Conservation (phyloP, 2,329 filamentous ascomycete genomes). For the Aspergillus ochraceus region DNA sequence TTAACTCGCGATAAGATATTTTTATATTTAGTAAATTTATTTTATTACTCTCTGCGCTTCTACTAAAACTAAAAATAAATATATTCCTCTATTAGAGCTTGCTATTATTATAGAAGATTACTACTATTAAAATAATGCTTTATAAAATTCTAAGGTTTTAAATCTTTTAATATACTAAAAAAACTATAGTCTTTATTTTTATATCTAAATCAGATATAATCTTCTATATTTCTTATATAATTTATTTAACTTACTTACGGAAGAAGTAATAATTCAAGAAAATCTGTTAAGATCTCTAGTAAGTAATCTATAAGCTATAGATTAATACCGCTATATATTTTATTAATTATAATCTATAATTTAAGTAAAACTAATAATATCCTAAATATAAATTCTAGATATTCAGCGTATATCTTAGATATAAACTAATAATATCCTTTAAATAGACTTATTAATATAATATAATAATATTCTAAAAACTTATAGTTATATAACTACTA, state of each 20-base stretch:
- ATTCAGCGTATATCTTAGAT: conserved; percentile 32
- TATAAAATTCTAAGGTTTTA: conserved; percentile 40
- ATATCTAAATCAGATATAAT: conserved; percentile 9
- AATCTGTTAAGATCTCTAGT: conserved; percentile 39
- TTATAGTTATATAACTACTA: conserved; percentile 30
- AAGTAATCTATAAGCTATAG: conserved; percentile 48
- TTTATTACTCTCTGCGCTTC: conserved; percentile 4
- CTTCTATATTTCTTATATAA: conserved; percentile 7
- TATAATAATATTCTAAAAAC: conserved; percentile 15
- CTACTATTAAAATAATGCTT: conserved; percentile 49
- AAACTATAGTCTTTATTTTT: conserved; percentile 41
- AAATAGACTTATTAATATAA: conserved; percentile 20
- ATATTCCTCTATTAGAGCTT: conserved; percentile 2
- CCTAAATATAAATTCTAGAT: conserved; percentile 49
- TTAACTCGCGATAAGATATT: conserved; percentile 5
- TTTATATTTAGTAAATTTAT: conserved; percentile 2
- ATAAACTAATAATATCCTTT: conserved; percentile 35
- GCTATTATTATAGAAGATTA: conserved; percentile 33
- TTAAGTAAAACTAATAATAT: conserved; percentile 57
- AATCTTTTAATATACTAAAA: conserved; percentile 37
- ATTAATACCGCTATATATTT: conserved; percentile 36
- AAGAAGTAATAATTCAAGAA: conserved; percentile 50
- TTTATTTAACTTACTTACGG: conserved; percentile 30
- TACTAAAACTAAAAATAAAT: neutral
- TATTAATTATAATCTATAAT: conserved; percentile 58